Evolutionary conservation across 805 yeast genomes (phyloP), one percentile per base, ranked within the genome.

Genomic region (Saturnispora sanitii): DNA sequence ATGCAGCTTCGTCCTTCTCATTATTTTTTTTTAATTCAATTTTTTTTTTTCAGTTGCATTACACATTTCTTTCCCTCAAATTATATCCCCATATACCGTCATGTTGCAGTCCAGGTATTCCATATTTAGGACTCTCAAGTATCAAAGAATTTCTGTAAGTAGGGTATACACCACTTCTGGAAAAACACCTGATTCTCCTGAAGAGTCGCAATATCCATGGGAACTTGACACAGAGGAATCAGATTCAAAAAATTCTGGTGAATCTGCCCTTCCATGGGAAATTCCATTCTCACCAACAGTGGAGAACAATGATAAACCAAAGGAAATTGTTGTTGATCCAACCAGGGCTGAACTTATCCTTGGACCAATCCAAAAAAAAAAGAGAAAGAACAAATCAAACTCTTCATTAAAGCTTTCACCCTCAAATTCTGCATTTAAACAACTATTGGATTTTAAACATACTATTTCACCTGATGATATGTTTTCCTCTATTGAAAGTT

Each of bases 361-460:
- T 22, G 51, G 44, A 8, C 61, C 62, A n/a, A 37, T 48, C 27
- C 45, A 37, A 18, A 54, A 43, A 35, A 52, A 48, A 28, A 26
- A 29, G 19, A 33, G 31, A 12, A 28, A 18, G 36, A 29, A 34
- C 35, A 29, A 37, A 37, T 25, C 41, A 26, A 16, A 17, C 15
- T 16, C 26, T n/a, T 4, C 26, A 1, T 26, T 28, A 4, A 17
- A 25, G 11, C 43, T 25, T 19, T 19, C 38, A 4, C 30, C 38
- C 5, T n/a, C 57, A 11, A 63, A 58, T 40, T 51, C 58, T 29
- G 58, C 53, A 29, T 43, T 53, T 22, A 50, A 55, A 37, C 53
- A 48, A 33, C 38, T 62, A 18, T 48, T 60, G 52, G 51, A 54
- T 3, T 61, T 59, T 45, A 48, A 54, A 42, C 42, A 51, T 16